Conservation (phyloP, 306 rosid species). For the Hippophae tibetana region DNA sequence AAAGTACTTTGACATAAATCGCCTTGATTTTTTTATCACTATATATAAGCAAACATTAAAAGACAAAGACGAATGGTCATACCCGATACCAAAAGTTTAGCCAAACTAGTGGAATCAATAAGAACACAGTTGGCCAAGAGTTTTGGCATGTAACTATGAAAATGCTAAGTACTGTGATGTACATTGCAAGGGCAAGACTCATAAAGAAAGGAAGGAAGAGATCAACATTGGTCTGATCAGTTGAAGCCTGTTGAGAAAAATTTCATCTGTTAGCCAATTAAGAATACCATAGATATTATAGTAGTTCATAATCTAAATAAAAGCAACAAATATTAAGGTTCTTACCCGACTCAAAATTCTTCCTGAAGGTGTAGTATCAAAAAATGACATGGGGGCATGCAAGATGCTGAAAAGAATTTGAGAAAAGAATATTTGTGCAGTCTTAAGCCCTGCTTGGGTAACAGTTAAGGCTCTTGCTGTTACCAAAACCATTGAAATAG, state of each 20-base stretch:
- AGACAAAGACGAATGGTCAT: slow-evolving; percentile 16
- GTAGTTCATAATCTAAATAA: neutral
- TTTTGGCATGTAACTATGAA: slow-evolving; percentile 62
- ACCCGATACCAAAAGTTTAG: slow-evolving; percentile 96
- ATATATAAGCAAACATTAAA: too few species aligned
- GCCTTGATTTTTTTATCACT: too few species aligned
- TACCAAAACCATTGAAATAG: slow-evolving; percentile 37
- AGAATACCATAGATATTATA: neutral
- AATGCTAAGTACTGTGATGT: slow-evolving; percentile 58
- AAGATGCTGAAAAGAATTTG: slow-evolving; percentile 69
- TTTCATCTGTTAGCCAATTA: neutral
- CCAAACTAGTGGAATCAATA: slow-evolving; percentile 77
- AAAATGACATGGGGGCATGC: slow-evolving; percentile 97
- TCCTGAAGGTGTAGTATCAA: slow-evolving; percentile 96
- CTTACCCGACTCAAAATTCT: slow-evolving; percentile 90
- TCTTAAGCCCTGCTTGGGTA: slow-evolving; percentile 55
- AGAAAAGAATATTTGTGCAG: slow-evolving; percentile 65
- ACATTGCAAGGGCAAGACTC: slow-evolving; percentile 50
- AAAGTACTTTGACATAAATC: too few species aligned
- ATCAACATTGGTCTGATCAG: slow-evolving; percentile 86
- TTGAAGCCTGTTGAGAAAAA: slow-evolving; percentile 54
- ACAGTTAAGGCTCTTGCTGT: slow-evolving; percentile 36
- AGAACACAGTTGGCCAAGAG: slow-evolving; percentile 91
- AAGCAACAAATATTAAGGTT: neutral
- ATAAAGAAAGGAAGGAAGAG: slow-evolving; percentile 57